Conservation (phyloP, 2,329 filamentous ascomycete species). For the Verticillium nubilum region DNA sequence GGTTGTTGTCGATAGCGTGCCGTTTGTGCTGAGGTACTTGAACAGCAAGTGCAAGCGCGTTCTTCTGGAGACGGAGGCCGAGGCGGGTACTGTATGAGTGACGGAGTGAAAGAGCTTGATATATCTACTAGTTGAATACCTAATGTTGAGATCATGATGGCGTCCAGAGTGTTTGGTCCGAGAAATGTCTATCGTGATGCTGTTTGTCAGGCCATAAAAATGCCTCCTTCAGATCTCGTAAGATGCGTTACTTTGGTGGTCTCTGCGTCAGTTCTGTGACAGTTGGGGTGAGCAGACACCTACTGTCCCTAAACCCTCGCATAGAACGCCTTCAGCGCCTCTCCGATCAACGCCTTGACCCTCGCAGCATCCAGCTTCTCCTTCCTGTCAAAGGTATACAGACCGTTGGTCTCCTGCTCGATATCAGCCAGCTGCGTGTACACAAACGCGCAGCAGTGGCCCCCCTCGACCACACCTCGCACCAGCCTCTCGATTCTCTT, state of each 20-base stretch:
- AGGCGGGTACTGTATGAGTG: neutral
- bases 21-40: conserved; percentile 10
- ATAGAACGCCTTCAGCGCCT: conserved; percentile 42
- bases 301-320: conserved; percentile 14
- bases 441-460: conserved; percentile 56
- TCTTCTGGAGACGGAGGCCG: neutral
- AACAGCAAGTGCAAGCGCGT: neutral
- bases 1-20: conserved; percentile 12
- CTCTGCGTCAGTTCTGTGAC: no score
- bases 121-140: neutral
- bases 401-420: conserved; percentile 63
- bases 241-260: no score
- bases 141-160: neutral
- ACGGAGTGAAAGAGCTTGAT: neutral
- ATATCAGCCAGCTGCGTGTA: conserved; percentile 63
- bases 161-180: neutral
- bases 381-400: conserved; percentile 57
- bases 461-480: conserved; percentile 49
- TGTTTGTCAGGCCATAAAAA: no score
- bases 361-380: conserved; percentile 53
- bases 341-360: conserved; percentile 53
- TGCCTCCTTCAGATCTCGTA: no score
- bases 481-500: conserved; percentile 53
- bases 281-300: neutral
- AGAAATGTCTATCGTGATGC: neutral